phyloP scores from a whole-genome alignment of 805 yeast genomes.

The Yarrowia deformans region DNA sequence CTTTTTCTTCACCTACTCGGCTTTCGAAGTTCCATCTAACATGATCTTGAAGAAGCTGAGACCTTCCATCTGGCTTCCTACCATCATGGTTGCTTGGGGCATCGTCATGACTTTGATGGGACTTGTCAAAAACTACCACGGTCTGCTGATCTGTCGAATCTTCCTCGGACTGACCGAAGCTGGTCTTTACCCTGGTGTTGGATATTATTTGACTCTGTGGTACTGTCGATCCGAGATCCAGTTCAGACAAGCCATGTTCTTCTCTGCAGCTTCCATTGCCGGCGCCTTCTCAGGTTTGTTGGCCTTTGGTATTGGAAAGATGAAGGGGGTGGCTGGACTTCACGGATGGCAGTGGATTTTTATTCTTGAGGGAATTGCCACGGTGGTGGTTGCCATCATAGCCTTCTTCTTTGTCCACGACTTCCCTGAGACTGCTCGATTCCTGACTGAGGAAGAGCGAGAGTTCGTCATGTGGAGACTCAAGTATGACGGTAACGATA shows the following conservation, averaged over 20 bases:
- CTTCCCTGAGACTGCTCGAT: constrained; percentile 43
- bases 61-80: constrained; percentile 19
- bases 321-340: constrained; percentile 28
- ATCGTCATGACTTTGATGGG: constrained; percentile 11
- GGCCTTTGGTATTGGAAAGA: constrained; percentile 20
- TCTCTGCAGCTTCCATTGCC: constrained; percentile 11
- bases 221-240: constrained; percentile 59
- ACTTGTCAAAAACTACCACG: constrained; percentile 22
- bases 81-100: constrained; percentile 29
- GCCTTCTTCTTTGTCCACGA: constrained; percentile 41
- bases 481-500: constrained; percentile 30
- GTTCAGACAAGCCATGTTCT: constrained; percentile 23
- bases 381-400: constrained; percentile 32
- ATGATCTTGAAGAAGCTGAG: constrained; percentile 49
- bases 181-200: constrained; percentile 53
- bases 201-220: constrained; percentile 66
- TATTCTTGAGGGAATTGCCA: constrained; percentile 40
- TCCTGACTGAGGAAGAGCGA: constrained; percentile 43
- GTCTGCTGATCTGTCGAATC: constrained; percentile 13
- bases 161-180: constrained; percentile 37
- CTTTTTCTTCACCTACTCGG: constrained; percentile 58
- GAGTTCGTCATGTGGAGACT: constrained; percentile 44
- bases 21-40: constrained; percentile 56
- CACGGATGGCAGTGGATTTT: constrained; percentile 41
- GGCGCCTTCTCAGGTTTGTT: constrained; percentile 15